These are phyloP conservation scores for Scleroderma citrinum DNA, from an alignment of 768 basidiomycete species.

Conservation along the genomic window DNA sequence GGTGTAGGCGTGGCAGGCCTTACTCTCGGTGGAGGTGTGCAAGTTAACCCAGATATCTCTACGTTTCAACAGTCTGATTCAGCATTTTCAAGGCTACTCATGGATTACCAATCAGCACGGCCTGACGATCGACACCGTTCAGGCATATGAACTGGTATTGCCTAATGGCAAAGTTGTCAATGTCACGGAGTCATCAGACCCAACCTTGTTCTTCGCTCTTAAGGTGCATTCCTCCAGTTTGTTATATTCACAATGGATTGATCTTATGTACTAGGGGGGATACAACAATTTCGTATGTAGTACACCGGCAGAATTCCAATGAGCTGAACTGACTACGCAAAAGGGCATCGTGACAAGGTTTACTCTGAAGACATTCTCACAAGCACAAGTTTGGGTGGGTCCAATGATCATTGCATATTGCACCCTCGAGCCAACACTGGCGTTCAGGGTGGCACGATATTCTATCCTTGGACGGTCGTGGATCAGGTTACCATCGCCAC, in stretches of 20 bases:
- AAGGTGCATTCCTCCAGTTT: conserved; percentile 23
- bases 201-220: conserved; percentile 41
- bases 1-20: conserved; percentile 60
- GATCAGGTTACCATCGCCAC: conserved; percentile 13
- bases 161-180: conserved; percentile 40
- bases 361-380: conserved; percentile 47
- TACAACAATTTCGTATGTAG: conserved; percentile 50
- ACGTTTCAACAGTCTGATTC: background rate
- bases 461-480: conserved; percentile 10
- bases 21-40: conserved; percentile 48
- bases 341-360: conserved; percentile 58
- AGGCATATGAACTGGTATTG: conserved; percentile 49
- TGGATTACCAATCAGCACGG: conserved; percentile 60
- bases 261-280: conserved; percentile 48
- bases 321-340: background rate
- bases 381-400: conserved; percentile 55
- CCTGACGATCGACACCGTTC: conserved; percentile 48
- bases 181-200: conserved; percentile 27
- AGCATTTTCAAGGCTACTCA: conserved; percentile 43
- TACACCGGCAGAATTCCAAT: no score
- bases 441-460: conserved; percentile 50
- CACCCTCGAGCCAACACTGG: background rate
- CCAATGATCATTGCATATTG: background rate
- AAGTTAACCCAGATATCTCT: background rate
- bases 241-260: no score